A percentile compares a stretch with the other conserved stretches of the same genome.
Evolutionary conservation across 148 eudicot genomes (phyloP).

Genomic region (Nepenthes gracilis): DNA sequence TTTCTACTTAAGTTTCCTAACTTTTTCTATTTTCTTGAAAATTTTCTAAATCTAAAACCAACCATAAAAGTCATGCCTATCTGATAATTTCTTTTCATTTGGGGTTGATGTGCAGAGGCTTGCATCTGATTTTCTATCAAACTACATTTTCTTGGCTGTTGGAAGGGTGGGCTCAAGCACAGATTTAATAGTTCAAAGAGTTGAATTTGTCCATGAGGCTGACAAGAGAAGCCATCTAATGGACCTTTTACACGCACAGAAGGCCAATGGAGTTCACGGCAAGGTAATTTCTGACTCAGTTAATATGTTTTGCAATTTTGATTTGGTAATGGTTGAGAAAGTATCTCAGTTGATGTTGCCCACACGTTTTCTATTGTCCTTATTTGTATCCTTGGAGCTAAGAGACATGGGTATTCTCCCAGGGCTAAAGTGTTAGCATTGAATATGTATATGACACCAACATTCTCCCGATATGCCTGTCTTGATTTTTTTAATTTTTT

Average conservation of each 20-base stretch:
- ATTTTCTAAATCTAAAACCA: no score
- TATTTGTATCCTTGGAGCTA: no score
- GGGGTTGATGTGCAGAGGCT: constrained; percentile 41
- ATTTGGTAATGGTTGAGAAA: not conserved
- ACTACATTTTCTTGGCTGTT: constrained; percentile 70
- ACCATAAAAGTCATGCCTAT: not conserved
- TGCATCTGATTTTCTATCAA: constrained; percentile 66
- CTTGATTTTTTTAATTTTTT: no score
- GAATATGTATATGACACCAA: no score
- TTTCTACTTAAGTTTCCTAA: no score
- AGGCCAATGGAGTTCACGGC: constrained; percentile 41
- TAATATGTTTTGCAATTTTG: not conserved
- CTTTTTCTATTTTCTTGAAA: no score
- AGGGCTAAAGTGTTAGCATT: no score
- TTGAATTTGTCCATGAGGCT: constrained; percentile 67
- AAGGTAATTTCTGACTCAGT: constrained; percentile 29
- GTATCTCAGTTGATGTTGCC: not conserved
- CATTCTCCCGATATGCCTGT: no score
- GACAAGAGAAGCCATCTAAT: constrained; percentile 83
- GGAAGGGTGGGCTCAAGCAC: constrained; percentile 86
- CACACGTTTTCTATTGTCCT: no score
- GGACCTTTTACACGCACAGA: constrained; percentile 79
- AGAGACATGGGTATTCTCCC: no score
- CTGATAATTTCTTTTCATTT: constrained; percentile 1
- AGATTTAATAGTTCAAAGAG: constrained; percentile 67